Evolutionary conservation across 805 yeast genomes (phyloP).

Genomic region (Sugiyamaella mastotermitis): DNA sequence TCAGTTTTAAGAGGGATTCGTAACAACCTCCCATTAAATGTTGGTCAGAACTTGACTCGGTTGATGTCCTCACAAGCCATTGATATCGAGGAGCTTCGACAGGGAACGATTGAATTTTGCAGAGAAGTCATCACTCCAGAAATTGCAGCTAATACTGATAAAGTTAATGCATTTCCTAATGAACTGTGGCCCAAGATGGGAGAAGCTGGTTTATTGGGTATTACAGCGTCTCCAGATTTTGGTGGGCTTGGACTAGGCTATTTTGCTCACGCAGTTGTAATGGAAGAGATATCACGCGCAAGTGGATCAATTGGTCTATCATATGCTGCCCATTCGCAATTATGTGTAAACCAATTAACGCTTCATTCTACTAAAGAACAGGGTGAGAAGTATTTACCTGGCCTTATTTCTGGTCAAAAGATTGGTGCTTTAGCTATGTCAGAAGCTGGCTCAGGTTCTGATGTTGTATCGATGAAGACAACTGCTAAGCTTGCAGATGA

Average conservation of each 20-base stretch:
- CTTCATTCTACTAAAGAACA: conserved; percentile 25
- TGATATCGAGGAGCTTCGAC: conserved; percentile 24
- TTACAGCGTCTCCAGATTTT: conserved; percentile 28
- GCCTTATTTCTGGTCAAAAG: conserved; percentile 25
- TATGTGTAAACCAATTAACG: conserved; percentile 29
- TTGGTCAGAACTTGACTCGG: too few relatives aligned
- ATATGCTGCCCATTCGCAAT: conserved; percentile 30
- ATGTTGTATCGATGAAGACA: conserved; percentile 29
- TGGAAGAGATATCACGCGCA: conserved; percentile 29
- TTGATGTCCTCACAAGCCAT: conserved; percentile 8
- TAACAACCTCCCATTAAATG: too few relatives aligned
- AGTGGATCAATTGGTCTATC: conserved; percentile 29
- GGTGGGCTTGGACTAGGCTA: conserved; percentile 29
- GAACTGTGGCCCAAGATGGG: conserved; percentile 30
- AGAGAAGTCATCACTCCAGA: conserved; percentile 24
- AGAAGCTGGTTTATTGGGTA: conserved; percentile 29
- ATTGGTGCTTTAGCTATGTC: conserved; percentile 31
- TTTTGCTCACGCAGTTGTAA: conserved; percentile 28
- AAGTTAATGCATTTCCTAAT: conserved; percentile 27
- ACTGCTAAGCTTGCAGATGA: conserved; percentile 25
- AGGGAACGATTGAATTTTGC: conserved; percentile 28
- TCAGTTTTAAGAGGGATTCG: too few relatives aligned
- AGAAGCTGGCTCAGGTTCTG: conserved; percentile 30
- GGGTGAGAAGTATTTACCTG: conserved; percentile 26
- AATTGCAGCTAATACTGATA: conserved; percentile 26